phyloP scores from a whole-genome alignment of 73 alveolate species.

The Effrenium voratum region DNA sequence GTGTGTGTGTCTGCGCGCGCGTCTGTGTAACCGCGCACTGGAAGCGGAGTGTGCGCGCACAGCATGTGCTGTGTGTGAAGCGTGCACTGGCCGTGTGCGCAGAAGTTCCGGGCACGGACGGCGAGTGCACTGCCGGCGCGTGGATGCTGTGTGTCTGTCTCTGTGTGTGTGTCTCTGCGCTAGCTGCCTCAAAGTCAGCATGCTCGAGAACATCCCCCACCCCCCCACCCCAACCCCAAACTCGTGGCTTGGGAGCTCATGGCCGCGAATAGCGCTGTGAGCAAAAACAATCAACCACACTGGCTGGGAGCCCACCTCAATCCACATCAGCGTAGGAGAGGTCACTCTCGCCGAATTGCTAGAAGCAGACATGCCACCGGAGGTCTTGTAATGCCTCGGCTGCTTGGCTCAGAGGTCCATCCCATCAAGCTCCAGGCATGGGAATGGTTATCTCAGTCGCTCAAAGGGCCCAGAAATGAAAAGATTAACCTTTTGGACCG shows the following conservation, averaged over 20 bases:
- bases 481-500: no score
- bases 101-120: no score
- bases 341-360: background rate
- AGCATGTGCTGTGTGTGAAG: no score
- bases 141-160: background rate
- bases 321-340: conserved; percentile 75
- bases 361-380: conserved; percentile 73
- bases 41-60: no score
- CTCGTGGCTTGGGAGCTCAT: no score
- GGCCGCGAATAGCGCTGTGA: no score
- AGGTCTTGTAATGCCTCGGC: conserved; percentile 63
- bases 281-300: no score
- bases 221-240: background rate
- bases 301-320: conserved; percentile 55
- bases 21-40: no score
- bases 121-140: no score
- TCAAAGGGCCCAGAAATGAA: no score
- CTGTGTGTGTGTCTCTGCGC: background rate
- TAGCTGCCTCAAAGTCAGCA: background rate
- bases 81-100: no score
- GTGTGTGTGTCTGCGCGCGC: no score
- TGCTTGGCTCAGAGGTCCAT: background rate
- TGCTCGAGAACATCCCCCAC: background rate
- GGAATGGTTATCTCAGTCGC: background rate
- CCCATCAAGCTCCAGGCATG: background rate